Percentiles rank a stretch among this genome's conserved stretches.
Conservation (phyloP, 495 filamentous ascomycete genomes). For the Penicillium egyptiacum region DNA sequence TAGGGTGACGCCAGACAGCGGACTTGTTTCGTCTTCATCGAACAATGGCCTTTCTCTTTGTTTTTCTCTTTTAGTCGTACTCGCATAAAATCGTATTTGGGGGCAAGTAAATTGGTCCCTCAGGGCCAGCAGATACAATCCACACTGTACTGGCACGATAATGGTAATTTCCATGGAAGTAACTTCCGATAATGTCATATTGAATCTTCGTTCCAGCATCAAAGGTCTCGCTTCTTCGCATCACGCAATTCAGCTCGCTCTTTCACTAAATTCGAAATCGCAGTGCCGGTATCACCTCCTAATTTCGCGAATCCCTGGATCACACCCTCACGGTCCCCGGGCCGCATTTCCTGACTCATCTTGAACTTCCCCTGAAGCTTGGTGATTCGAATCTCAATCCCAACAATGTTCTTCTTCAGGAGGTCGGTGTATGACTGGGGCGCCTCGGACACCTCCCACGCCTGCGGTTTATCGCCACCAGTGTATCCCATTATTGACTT, state of each 20-base stretch:
- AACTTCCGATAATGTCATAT: background rate
- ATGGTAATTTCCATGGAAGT: background rate
- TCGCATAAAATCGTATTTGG: no score
- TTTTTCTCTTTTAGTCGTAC: no score
- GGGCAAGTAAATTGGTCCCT: no score
- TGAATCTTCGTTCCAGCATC: background rate
- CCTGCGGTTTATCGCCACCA: slow-evolving; percentile 21
- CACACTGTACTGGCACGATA: background rate
- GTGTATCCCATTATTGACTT: slow-evolving; percentile 43
- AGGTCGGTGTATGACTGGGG: slow-evolving; percentile 47
- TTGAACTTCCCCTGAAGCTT: slow-evolving; percentile 55
- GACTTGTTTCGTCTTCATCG: no score
- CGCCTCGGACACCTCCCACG: slow-evolving; percentile 53
- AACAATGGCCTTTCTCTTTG: no score
- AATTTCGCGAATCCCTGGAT: slow-evolving; percentile 50
- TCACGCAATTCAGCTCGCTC: slow-evolving; percentile 29
- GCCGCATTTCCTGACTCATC: slow-evolving; percentile 56
- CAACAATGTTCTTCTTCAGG: slow-evolving; percentile 55
- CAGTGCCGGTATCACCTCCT: slow-evolving; percentile 38
- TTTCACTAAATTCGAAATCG: slow-evolving; percentile 47
- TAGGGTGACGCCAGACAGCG: no score
- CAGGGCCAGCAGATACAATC: no score
- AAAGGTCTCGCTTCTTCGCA: background rate
- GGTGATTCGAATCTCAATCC: slow-evolving; percentile 52
- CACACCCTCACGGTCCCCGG: slow-evolving; percentile 49